phyloP scores from a whole-genome alignment of 495 filamentous ascomycete genomes.

The Hyaloscypha hepaticicola region DNA sequence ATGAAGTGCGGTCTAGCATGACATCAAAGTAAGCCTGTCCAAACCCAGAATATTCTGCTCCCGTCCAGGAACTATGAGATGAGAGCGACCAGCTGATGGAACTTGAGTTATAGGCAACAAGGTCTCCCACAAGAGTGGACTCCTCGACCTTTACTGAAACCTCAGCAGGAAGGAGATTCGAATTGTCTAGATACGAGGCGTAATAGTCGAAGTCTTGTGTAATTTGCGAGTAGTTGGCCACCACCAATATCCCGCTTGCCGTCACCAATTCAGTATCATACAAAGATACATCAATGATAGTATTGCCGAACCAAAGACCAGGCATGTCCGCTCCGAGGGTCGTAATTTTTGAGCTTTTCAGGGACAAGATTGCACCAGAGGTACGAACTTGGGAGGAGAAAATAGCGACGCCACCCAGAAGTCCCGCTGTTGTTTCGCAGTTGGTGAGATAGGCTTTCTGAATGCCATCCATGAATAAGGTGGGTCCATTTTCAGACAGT shows the following conservation, averaged over 20 bases:
- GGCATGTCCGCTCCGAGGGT: conserved; percentile 7
- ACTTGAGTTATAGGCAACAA: conserved; percentile 16
- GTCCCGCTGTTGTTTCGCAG: conserved; percentile 15
- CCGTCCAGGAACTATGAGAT: conserved; percentile 11
- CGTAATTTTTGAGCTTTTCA: conserved; percentile 10
- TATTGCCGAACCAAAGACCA: conserved; percentile 22
- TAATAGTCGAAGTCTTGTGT: conserved; percentile 26
- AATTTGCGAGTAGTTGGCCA: conserved; percentile 20
- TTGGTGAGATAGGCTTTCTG: conserved; percentile 2
- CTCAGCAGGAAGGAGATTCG: conserved; percentile 8
- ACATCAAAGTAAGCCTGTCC: conserved; percentile 13
- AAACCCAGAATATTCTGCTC: conserved; percentile 15
- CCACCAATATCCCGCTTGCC: conserved; percentile 9
- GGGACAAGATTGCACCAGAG: conserved; percentile 4
- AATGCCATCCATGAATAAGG: conserved; percentile 15
- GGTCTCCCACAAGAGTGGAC: conserved; percentile 11
- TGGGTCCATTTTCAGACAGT: conserved; percentile 4
- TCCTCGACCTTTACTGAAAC: conserved; percentile 11
- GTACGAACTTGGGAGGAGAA: conserved; percentile 11
- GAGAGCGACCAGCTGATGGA: conserved; percentile 7
- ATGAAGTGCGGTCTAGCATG: conserved; percentile 5
- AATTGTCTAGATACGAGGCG: conserved; percentile 11
- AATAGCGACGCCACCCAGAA: conserved; percentile 14
- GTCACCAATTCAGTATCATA: conserved; percentile 9
- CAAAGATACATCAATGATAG: conserved; percentile 9